Conservation (phyloP, 2,329 filamentous ascomycete species). For the Cryphonectria radicalis region DNA sequence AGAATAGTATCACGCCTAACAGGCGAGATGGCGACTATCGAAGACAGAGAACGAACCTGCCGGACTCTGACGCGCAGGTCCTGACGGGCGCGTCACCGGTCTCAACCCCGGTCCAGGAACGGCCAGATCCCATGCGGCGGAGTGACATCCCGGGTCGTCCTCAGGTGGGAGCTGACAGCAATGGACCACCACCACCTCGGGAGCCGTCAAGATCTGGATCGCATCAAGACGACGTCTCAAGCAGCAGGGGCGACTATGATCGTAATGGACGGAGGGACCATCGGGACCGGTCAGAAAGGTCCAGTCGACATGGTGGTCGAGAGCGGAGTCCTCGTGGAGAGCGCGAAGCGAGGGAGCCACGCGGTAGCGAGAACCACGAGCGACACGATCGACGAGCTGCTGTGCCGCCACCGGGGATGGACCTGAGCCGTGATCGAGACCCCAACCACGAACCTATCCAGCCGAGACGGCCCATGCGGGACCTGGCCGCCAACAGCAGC, state of each 20-base stretch:
- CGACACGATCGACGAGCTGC: constrained; percentile 49
- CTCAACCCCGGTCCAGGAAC: constrained; percentile 54
- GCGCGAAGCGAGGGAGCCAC: constrained; percentile 42
- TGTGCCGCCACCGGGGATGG: constrained; percentile 31
- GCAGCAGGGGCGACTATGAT: constrained; percentile 48
- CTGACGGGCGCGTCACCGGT: constrained; percentile 58
- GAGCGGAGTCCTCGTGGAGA: constrained; percentile 54
- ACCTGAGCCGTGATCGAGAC: constrained; percentile 34
- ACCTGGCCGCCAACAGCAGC: constrained; percentile 29
- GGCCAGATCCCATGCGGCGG: constrained; percentile 48
- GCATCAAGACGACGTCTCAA: constrained; percentile 44
- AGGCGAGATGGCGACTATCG: constrained; percentile 33
- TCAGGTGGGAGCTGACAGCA: constrained; percentile 34
- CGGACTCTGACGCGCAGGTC: constrained; percentile 60
- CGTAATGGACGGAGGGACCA: constrained; percentile 48
- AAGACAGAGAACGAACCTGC: constrained; percentile 45
- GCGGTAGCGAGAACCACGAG: constrained; percentile 44
- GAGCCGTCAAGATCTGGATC: constrained; percentile 36
- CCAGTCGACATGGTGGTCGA: constrained; percentile 53
- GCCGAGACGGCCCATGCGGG: constrained; percentile 35
- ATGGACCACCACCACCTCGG: constrained; percentile 31
- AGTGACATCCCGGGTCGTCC: constrained; percentile 39
- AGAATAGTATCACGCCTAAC: constrained; percentile 45
- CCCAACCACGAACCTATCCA: constrained; percentile 31
- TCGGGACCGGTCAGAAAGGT: constrained; percentile 46